phyloP scores from a whole-genome alignment of 305 asterid species.

The Solanum hybrid region DNA sequence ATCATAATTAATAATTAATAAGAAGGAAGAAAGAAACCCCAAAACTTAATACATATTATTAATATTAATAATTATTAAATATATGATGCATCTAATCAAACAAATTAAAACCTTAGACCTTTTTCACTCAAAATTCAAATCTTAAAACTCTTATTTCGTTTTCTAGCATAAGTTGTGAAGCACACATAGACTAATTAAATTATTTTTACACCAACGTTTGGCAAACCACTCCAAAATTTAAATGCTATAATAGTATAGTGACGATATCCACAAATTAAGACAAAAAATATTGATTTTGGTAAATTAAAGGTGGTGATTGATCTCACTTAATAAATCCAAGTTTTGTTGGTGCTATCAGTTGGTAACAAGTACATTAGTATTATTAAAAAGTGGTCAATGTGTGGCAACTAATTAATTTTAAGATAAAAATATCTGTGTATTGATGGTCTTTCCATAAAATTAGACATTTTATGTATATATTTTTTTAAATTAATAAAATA shows the following conservation, averaged over 20 bases:
- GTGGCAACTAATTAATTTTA: neutral
- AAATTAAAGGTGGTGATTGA: neutral
- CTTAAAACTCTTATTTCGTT: neutral
- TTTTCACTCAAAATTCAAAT: neutral
- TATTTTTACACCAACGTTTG: constrained; percentile 2
- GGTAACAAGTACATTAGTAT: neutral
- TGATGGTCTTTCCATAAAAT: neutral
- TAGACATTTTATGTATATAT: neutral
- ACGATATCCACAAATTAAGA: neutral
- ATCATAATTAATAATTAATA: neutral
- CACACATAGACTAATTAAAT: neutral
- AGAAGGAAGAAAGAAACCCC: neutral
- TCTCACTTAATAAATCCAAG: neutral
- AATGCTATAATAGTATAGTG: neutral
- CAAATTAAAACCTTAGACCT: neutral
- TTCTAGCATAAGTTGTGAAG: neutral
- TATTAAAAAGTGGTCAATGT: neutral
- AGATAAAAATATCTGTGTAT: neutral
- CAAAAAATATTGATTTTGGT: neutral
- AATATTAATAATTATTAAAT: too few relatives aligned
- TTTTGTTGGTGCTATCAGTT: neutral
- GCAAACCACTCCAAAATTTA: constrained; percentile 13
- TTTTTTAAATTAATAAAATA: neutral
- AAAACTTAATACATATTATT: neutral
- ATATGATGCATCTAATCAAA: neutral